Evolutionary conservation across 176 grass and related monocot species (phyloP).

Genomic region (Bonia amplexicaulis): DNA sequence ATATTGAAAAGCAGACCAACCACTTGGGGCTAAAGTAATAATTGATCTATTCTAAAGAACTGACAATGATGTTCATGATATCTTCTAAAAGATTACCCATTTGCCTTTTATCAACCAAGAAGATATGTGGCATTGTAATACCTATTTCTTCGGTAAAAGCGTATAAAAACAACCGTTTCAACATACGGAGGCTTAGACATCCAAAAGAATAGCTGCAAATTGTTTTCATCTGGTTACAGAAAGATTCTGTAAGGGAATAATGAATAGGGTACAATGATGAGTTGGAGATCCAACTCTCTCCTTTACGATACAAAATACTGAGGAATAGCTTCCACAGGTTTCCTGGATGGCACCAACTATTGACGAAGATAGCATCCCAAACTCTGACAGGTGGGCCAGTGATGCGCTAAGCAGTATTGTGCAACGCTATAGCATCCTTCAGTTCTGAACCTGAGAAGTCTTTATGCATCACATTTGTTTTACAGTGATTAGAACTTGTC

Average conservation of each 20-base stretch:
- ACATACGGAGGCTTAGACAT: neutral
- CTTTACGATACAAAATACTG: neutral
- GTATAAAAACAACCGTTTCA: neutral
- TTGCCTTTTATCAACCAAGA: neutral
- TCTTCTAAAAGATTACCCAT: neutral
- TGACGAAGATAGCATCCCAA: neutral
- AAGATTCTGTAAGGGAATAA: neutral
- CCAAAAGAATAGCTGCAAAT: neutral
- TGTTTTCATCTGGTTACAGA: neutral
- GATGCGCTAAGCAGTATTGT: neutral
- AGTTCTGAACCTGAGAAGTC: neutral
- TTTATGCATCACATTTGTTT: neutral
- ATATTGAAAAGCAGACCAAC: neutral
- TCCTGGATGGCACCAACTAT: neutral
- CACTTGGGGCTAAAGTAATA: neutral
- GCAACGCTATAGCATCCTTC: neutral
- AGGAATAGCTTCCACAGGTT: neutral
- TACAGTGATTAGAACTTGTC: neutral
- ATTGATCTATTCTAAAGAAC: neutral
- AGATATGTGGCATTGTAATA: neutral
- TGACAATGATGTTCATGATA: neutral
- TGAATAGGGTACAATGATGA: neutral
- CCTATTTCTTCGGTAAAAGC: neutral
- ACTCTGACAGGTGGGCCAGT: neutral
- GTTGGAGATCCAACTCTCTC: neutral